phyloP scores from a whole-genome alignment of 2,329 filamentous ascomycete species.

The Colletotrichum coccodes region DNA sequence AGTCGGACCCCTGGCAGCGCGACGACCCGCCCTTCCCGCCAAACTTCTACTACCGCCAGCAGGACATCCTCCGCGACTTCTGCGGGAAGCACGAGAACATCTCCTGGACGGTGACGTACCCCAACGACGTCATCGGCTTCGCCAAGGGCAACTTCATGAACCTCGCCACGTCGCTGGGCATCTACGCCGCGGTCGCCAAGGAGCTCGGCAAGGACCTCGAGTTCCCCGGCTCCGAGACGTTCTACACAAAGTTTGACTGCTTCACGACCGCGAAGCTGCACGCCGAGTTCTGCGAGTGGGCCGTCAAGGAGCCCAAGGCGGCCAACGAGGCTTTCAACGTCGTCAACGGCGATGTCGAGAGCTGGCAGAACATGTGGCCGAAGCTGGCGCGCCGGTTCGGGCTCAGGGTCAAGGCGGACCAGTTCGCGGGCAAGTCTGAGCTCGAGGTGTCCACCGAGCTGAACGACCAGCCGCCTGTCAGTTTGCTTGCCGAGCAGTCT shows the following conservation, averaged over 20 bases:
- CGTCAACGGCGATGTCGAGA: not conserved
- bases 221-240: conserved; percentile 47
- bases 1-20: conserved; percentile 56
- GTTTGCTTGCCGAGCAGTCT: conserved; percentile 39
- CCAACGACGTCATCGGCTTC: conserved; percentile 46
- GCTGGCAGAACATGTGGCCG: conserved; percentile 43
- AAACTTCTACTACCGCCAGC: conserved; percentile 64
- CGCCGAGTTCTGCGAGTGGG: conserved; percentile 49
- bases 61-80: conserved; percentile 50
- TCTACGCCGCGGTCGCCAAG: conserved; percentile 51
- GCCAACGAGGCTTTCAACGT: conserved; percentile 54
- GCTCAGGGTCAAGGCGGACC: conserved; percentile 42
- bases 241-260: conserved; percentile 46
- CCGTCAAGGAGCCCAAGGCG: conserved; percentile 39
- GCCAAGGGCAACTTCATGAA: conserved; percentile 52
- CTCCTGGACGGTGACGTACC: conserved; percentile 44
- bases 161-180: conserved; percentile 48
- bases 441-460: conserved; percentile 35
- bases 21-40: conserved; percentile 37
- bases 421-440: conserved; percentile 37
- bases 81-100: conserved; percentile 31
- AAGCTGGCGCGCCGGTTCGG: conserved; percentile 48
- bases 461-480: conserved; percentile 41
- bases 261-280: conserved; percentile 46
- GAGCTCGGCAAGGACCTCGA: conserved; percentile 45